phyloP scores from a whole-genome alignment of 1,284 basidiomycete species.

The Austroboletus novae-zelandiae region DNA sequence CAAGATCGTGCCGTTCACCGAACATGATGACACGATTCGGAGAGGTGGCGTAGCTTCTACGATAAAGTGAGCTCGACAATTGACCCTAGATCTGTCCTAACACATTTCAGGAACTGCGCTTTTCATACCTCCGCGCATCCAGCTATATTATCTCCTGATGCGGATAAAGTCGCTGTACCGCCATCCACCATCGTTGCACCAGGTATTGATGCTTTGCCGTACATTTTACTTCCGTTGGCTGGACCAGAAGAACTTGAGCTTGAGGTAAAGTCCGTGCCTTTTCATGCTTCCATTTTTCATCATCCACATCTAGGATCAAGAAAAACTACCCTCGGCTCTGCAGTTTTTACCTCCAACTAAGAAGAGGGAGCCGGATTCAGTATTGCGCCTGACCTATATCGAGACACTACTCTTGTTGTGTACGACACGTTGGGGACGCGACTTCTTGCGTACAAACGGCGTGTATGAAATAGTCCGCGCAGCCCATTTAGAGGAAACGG shows the following conservation, averaged over 20 bases:
- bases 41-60: constrained; percentile 83
- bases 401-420: constrained; percentile 90
- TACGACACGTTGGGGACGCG: constrained; percentile 85
- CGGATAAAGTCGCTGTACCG: constrained; percentile 45
- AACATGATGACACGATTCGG: constrained; percentile 82
- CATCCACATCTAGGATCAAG: constrained; percentile 68
- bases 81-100: constrained; percentile 6
- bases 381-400: constrained; percentile 80
- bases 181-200: constrained; percentile 62
- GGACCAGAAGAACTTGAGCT: constrained; percentile 93
- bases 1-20: constrained; percentile 83
- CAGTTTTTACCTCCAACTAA: constrained; percentile 90
- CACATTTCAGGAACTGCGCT: constrained; percentile 64
- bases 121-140: constrained; percentile 69
- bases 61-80: constrained; percentile 66
- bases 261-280: constrained; percentile 50
- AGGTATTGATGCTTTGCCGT: constrained; percentile 81
- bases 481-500: constrained; percentile 78
- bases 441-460: constrained; percentile 77
- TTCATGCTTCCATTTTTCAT: constrained; percentile 1
- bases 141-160: constrained; percentile 66
- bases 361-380: constrained; percentile 77
- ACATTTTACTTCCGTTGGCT: constrained; percentile 86
- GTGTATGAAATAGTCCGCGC: constrained; percentile 87
- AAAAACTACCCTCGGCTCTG: constrained; percentile 78